Conservation (phyloP, 2,329 filamentous ascomycete species). For the Penicillium sp. region DNA sequence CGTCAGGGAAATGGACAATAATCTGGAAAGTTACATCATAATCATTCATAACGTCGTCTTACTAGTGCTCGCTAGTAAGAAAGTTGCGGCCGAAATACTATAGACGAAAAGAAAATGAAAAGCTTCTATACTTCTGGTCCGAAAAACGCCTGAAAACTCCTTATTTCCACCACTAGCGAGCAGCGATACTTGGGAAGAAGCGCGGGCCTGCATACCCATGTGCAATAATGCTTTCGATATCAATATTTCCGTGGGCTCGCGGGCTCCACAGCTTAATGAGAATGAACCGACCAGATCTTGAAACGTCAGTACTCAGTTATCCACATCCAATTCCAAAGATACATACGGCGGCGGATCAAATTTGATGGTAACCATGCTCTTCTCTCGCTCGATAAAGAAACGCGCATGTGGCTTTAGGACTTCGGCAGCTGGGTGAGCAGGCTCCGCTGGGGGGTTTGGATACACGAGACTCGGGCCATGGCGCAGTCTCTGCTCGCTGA, state of each 20-base stretch:
- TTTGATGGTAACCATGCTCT: constrained; percentile 74
- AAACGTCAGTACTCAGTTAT: not conserved
- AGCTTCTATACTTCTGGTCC: not conserved
- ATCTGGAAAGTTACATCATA: not conserved
- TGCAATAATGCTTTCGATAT: constrained; percentile 76
- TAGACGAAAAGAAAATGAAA: not conserved
- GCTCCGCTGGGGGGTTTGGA: constrained; percentile 16
- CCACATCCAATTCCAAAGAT: not conserved
- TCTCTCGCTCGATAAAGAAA: constrained; percentile 74
- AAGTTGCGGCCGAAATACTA: not conserved
- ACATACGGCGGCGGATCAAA: constrained; percentile 49
- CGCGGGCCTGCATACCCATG: constrained; percentile 78
- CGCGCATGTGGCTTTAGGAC: constrained; percentile 65
- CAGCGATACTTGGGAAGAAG: constrained; percentile 58
- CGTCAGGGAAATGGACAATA: not conserved
- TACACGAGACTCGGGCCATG: constrained; percentile 23
- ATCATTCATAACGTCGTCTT: constrained; percentile 2
- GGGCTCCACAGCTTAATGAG: constrained; percentile 86
- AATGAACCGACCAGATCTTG: constrained; percentile 66
- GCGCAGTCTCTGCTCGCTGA: constrained; percentile 15
- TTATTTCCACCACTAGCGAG: not conserved
- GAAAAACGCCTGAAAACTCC: not conserved
- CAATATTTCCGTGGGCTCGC: constrained; percentile 66
- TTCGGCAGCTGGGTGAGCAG: constrained; percentile 24
- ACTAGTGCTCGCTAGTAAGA: not conserved